Conservation (phyloP, 352 stramenopile species). For the Thalassiosira delicatula region DNA sequence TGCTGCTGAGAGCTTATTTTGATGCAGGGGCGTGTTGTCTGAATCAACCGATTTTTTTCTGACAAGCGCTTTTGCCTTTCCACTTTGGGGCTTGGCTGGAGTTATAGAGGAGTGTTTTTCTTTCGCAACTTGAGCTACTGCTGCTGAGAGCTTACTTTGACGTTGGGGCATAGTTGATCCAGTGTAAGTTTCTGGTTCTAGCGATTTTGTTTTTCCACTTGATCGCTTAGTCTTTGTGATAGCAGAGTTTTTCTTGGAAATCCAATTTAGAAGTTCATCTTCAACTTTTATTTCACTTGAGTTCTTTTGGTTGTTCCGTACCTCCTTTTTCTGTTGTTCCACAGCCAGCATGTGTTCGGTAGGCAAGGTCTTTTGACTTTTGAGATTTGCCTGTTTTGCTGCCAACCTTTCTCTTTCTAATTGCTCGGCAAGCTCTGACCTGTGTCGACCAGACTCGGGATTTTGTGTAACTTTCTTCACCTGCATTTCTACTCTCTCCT, state of each 20-base stretch:
- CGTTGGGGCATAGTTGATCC: constrained; percentile 3
- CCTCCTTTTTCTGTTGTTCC: constrained; percentile 16
- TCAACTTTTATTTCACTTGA: constrained; percentile 8
- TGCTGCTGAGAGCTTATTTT: constrained; percentile 12
- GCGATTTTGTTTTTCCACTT: not conserved
- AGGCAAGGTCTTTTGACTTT: not conserved
- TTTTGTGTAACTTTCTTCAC: constrained; percentile 24
- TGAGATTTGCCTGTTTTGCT: not conserved
- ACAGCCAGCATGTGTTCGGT: not conserved
- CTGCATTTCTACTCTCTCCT: constrained; percentile 23
- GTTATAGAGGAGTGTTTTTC: not conserved
- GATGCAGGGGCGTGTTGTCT: not conserved
- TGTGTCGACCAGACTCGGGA: not conserved
- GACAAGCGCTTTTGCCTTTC: not conserved
- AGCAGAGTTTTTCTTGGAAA: constrained; percentile 20
- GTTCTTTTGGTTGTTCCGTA: not conserved
- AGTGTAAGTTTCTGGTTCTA: not conserved
- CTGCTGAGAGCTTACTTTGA: constrained; percentile 22
- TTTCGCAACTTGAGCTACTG: constrained; percentile 12
- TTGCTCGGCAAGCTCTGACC: constrained; percentile 16
- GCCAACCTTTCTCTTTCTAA: constrained; percentile 13
- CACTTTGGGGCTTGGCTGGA: not conserved
- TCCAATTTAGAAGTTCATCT: constrained; percentile 30
- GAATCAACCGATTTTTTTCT: not conserved
- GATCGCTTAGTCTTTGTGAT: not conserved